Percentiles rank a stretch among this genome's conserved stretches.
Conservation (phyloP, 2,329 filamentous ascomycete genomes). For the Penicillium vulpinum region DNA sequence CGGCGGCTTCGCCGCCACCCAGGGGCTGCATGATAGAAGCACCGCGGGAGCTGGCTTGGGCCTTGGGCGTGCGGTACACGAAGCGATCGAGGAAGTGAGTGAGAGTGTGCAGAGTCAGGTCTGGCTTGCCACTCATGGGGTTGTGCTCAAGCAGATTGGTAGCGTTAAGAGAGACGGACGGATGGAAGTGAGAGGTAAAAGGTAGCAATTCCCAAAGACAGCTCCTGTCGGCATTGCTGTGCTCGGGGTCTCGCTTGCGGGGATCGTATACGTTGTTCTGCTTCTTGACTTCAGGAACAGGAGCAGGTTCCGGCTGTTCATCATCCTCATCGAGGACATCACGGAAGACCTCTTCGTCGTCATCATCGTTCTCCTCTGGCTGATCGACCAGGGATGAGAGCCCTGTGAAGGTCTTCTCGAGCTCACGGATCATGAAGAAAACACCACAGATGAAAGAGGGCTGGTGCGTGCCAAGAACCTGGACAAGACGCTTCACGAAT, state of each 20-base stretch:
- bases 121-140: slow-evolving; percentile 79
- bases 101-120: slow-evolving; percentile 83
- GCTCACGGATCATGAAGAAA: slow-evolving; percentile 82
- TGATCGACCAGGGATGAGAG: slow-evolving; percentile 76
- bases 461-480: slow-evolving; percentile 84
- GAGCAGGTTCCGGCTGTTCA: slow-evolving; percentile 29
- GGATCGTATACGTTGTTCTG: slow-evolving; percentile 67
- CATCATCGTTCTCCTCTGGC: slow-evolving; percentile 73
- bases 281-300: slow-evolving; percentile 34
- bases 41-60: slow-evolving; percentile 64
- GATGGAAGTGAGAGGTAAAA: slow-evolving; percentile 81
- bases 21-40: slow-evolving; percentile 97
- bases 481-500: slow-evolving; percentile 89
- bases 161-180: slow-evolving; percentile 85
- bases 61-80: slow-evolving; percentile 92
- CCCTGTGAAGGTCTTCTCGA: slow-evolving; percentile 76
- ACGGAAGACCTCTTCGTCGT: slow-evolving; percentile 66
- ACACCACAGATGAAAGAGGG: slow-evolving; percentile 90
- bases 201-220: slow-evolving; percentile 90
- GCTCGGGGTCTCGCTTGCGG: slow-evolving; percentile 85
- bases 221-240: slow-evolving; percentile 88
- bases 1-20: slow-evolving; percentile 60
- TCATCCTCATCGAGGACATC: slow-evolving; percentile 63
- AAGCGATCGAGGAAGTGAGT: slow-evolving; percentile 97
- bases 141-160: slow-evolving; percentile 67